These are phyloP conservation scores for Cyclotella cryptica DNA, from an alignment of 108 stramenopile genomes.

Conservation along the genomic window DNA sequence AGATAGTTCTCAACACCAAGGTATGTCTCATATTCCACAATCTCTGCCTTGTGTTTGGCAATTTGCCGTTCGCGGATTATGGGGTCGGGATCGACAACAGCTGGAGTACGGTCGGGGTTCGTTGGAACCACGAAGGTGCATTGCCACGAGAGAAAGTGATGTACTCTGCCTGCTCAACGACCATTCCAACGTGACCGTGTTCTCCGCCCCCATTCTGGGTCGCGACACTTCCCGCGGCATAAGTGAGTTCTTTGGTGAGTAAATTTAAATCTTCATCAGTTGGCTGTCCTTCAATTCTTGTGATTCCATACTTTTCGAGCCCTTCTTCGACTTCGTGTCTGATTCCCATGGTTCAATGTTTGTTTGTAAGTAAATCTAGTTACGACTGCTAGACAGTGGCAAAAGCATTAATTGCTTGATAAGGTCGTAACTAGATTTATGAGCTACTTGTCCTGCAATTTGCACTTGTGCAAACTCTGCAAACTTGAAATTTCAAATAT, in stretches of 20 bases:
- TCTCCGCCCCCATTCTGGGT: conserved; percentile 27
- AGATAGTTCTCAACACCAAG: conserved; percentile 8
- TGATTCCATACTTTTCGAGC: background rate
- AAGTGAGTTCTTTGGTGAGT: conserved; percentile 23
- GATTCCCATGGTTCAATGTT: conserved; percentile 9
- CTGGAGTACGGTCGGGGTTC: conserved; percentile 24
- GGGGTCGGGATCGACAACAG: conserved; percentile 2
- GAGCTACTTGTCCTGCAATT: background rate
- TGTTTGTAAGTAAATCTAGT: background rate
- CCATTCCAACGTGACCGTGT: conserved; percentile 29
- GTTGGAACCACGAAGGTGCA: background rate
- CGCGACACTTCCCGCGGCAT: conserved; percentile 19
- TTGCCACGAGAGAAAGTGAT: background rate
- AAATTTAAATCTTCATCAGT: conserved; percentile 16
- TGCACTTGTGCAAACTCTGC: too few species aligned
- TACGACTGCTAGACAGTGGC: conserved; percentile 23
- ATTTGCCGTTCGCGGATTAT: conserved; percentile 10
- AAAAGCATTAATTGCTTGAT: background rate
- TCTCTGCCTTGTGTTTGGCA: conserved; percentile 29
- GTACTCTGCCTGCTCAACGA: conserved; percentile 28
- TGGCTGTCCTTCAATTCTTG: conserved; percentile 38
- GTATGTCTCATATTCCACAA: conserved; percentile 12
- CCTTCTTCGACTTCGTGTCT: background rate
- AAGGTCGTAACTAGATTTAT: conserved; percentile 11
- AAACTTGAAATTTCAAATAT: too few species aligned